These are phyloP conservation scores for Spathaspora jeffriesii DNA, from an alignment of 1,139 yeast genomes.

Conservation along the genomic window DNA sequence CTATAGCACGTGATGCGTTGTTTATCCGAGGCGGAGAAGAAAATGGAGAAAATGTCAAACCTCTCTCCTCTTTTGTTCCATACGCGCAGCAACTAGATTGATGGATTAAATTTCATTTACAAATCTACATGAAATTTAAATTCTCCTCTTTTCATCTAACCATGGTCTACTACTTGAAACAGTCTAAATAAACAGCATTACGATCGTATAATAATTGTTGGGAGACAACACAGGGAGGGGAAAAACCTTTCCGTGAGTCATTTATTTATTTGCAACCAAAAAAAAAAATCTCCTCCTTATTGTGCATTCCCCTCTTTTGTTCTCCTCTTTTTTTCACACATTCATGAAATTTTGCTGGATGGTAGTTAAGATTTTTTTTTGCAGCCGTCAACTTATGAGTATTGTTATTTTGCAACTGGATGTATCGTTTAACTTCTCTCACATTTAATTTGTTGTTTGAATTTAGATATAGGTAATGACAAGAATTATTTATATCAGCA, in stretches of 20 bases:
- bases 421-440: no score
- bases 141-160: conserved; percentile 2
- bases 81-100: background rate
- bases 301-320: conserved; percentile 2
- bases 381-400: background rate
- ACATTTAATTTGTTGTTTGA: no score
- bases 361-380: background rate
- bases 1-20: background rate
- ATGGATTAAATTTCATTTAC: background rate
- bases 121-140: background rate
- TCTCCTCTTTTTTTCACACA: background rate
- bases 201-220: conserved; percentile 2
- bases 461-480: no score
- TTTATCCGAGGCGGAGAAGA: background rate
- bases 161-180: background rate
- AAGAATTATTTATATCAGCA: no score
- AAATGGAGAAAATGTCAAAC: background rate
- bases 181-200: background rate
- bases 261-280: conserved; percentile 3
- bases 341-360: background rate
- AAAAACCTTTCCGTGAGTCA: background rate
- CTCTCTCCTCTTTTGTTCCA: background rate
- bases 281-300: conserved; percentile 3
- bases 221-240: conserved; percentile 3
- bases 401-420: background rate